Percentiles rank a stretch among this genome's conserved stretches.
Conservation (phyloP, 2,329 filamentous ascomycete genomes). For the Eurotiales sp. region DNA sequence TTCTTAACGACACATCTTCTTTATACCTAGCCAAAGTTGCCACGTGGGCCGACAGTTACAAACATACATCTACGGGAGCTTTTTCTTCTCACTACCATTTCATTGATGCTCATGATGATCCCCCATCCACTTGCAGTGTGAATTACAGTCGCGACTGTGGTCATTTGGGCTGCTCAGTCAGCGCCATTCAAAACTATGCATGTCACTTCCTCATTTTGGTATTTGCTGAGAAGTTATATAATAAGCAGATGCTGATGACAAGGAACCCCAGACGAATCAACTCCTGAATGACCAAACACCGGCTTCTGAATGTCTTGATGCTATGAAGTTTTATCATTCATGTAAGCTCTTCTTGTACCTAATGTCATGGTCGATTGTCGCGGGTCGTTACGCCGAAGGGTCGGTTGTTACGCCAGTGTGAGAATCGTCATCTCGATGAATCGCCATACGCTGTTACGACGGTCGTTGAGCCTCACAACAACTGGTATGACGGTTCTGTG, state of each 20-base stretch:
- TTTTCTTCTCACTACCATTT: conserved; percentile 50
- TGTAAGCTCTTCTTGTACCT: too few species aligned
- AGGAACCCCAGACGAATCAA: conserved; percentile 30
- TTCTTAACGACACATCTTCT: conserved; percentile 42
- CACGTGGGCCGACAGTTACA: conserved; percentile 53
- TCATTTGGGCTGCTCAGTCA: conserved; percentile 48
- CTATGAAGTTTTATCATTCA: conserved; percentile 50
- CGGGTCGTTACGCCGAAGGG: too few species aligned
- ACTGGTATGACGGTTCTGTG: too few species aligned
- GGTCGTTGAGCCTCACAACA: too few species aligned
- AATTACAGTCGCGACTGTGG: conserved; percentile 51
- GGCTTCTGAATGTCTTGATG: conserved; percentile 37
- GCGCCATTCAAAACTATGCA: conserved; percentile 52
- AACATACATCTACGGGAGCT: conserved; percentile 44
- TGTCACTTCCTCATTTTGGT: conserved; percentile 1
- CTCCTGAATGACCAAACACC: conserved; percentile 29
- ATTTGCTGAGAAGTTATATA: background rate
- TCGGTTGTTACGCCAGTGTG: too few species aligned
- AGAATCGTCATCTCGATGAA: too few species aligned
- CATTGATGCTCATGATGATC: conserved; percentile 50
- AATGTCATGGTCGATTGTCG: too few species aligned
- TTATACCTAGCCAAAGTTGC: conserved; percentile 51
- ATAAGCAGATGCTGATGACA: conserved; percentile 1
- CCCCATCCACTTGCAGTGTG: conserved; percentile 47
- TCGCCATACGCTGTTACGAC: too few species aligned